phyloP scores from a whole-genome alignment of 2,329 filamentous ascomycete species.

The Aphanoascus verrucosus region DNA sequence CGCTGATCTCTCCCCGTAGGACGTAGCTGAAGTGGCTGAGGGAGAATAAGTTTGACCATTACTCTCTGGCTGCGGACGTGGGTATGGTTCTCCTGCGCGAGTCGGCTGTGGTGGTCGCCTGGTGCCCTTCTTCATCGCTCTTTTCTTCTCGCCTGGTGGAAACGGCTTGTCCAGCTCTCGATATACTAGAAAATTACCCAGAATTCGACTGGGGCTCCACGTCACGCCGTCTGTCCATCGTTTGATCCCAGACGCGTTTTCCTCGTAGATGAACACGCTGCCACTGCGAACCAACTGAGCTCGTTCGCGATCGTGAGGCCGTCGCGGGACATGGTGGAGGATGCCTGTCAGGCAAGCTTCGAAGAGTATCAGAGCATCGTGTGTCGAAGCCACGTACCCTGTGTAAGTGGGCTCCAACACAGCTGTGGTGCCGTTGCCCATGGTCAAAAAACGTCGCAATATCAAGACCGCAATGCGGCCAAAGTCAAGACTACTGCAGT shows the following conservation, averaged over 20 bases:
- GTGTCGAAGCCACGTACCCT: conserved; percentile 58
- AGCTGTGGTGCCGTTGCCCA: conserved; percentile 36
- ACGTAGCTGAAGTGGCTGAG: not conserved
- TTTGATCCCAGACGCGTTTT: conserved; percentile 82
- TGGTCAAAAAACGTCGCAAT: conserved; percentile 16
- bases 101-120: conserved; percentile 32
- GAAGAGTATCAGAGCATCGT: conserved; percentile 69
- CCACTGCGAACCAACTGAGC: conserved; percentile 68
- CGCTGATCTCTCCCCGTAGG: conserved; percentile 29
- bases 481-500: conserved; percentile 13
- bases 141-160: conserved; percentile 73
- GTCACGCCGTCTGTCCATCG: conserved; percentile 86
- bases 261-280: conserved; percentile 83
- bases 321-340: conserved; percentile 64
- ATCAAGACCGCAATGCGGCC: conserved; percentile 16
- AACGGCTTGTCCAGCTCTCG: conserved; percentile 70
- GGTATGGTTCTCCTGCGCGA: conserved; percentile 45
- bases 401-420: conserved; percentile 53
- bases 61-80: conserved; percentile 30
- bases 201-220: conserved; percentile 80
- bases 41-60: conserved; percentile 32
- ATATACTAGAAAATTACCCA: conserved; percentile 78
- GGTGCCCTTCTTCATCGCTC: conserved; percentile 60
- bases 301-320: conserved; percentile 78
- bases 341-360: conserved; percentile 64